These are phyloP conservation scores for Ruellia speciosa DNA, from an alignment of 305 asterid genomes.

Conservation along the genomic window DNA sequence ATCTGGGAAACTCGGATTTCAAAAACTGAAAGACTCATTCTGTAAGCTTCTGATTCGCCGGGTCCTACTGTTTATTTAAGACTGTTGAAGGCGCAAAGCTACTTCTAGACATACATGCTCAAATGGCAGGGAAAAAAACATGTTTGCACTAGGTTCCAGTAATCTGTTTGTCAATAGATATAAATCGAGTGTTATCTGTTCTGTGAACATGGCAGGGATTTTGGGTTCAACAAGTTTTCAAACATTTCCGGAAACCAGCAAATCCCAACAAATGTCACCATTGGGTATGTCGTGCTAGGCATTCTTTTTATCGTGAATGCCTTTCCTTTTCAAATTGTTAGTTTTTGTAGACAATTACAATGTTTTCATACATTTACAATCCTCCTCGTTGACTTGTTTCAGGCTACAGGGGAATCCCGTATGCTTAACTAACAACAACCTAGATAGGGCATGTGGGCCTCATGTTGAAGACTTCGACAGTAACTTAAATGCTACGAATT, in stretches of 20 bases:
- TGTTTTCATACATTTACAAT: not conserved
- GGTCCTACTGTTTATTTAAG: too few species aligned
- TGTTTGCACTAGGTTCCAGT: too few species aligned
- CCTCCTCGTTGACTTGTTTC: slow-evolving; percentile 14
- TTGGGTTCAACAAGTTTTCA: slow-evolving; percentile 47
- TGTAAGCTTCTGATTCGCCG: slow-evolving; percentile 44
- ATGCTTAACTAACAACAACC: slow-evolving; percentile 37
- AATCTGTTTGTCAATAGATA: too few species aligned
- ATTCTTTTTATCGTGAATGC: not conserved
- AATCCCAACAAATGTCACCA: slow-evolving; percentile 45
- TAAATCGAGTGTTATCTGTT: too few species aligned
- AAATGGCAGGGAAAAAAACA: too few species aligned
- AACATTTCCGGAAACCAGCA: slow-evolving; percentile 44
- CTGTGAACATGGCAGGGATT: slow-evolving; percentile 56
- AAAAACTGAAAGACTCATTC: slow-evolving; percentile 48
- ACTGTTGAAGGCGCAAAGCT: too few species aligned
- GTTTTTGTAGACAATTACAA: too few species aligned
- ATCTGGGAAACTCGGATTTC: slow-evolving; percentile 71
- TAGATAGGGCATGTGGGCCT: slow-evolving; percentile 40
- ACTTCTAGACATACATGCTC: too few species aligned
- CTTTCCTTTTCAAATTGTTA: too few species aligned
- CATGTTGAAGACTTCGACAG: slow-evolving; percentile 34
- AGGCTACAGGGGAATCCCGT: slow-evolving; percentile 85
- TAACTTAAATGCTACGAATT: slow-evolving; percentile 23
- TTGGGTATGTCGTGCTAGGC: slow-evolving; percentile 30